A percentile compares a stretch with the other conserved stretches of the same genome.
These are phyloP conservation scores for Entrophospora sp. DNA, from an alignment of 192 early-diverging fungal genomes.

Conservation along the genomic window DNA sequence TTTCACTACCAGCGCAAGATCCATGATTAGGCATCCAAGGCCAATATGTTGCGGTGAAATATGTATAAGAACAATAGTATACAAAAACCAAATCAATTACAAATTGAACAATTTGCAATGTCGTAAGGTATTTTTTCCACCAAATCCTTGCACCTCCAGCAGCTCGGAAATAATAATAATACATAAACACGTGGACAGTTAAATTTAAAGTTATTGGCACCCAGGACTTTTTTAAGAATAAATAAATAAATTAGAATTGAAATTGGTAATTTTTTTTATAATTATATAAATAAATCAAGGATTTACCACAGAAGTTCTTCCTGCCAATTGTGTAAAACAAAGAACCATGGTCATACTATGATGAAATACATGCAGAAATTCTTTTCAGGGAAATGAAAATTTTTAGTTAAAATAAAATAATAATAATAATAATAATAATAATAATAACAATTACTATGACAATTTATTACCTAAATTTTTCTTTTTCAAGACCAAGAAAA, in stretches of 20 bases:
- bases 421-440: not conserved
- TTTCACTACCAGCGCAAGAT: slow-evolving; percentile 65
- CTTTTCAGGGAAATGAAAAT: slow-evolving; percentile 29
- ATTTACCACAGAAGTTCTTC: slow-evolving; percentile 67
- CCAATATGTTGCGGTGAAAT: slow-evolving; percentile 61
- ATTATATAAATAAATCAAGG: no score
- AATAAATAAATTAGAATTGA: no score
- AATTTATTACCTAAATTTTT: slow-evolving; percentile 58
- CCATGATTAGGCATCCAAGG: slow-evolving; percentile 51
- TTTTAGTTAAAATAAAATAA: not conserved
- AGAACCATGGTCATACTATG: slow-evolving; percentile 85
- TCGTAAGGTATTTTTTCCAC: slow-evolving; percentile 93
- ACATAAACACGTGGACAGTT: slow-evolving; percentile 86
- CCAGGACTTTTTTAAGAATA: slow-evolving; percentile 53
- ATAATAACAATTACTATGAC: not conserved
- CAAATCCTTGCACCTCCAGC: slow-evolving; percentile 69
- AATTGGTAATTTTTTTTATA: no score
- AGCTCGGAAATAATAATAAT: slow-evolving; percentile 81
- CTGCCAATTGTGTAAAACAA: slow-evolving; percentile 74
- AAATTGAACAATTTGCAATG: slow-evolving; percentile 85
- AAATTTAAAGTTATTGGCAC: slow-evolving; percentile 77
- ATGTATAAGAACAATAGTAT: slow-evolving; percentile 81
- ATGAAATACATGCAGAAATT: slow-evolving; percentile 91
- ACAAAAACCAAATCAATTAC: slow-evolving; percentile 78
- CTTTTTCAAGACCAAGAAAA: slow-evolving; percentile 79